Evolutionary conservation across 441 rosid species (phyloP).

Genomic region (Aleurites moluccanus): DNA sequence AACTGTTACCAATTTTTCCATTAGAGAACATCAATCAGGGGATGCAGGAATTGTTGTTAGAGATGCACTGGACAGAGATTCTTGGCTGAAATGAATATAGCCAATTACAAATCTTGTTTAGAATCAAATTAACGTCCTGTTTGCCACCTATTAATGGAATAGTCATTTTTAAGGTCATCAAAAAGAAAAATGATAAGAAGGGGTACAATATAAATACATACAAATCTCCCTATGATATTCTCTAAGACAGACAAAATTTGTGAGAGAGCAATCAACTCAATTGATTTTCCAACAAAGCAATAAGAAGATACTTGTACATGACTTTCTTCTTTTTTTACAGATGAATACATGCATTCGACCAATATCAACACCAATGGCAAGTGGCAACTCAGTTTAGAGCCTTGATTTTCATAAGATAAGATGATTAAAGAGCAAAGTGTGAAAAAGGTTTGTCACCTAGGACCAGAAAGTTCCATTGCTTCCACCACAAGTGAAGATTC

Average conservation of each 20-base stretch:
- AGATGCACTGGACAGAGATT: too few species aligned
- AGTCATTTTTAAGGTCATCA: not conserved
- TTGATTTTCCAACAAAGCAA: conserved; percentile 22
- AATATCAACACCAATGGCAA: conserved; percentile 31
- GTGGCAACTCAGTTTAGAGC: conserved; percentile 18
- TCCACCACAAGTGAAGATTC: conserved; percentile 87
- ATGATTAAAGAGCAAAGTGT: not conserved
- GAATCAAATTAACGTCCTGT: too few species aligned
- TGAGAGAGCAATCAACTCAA: conserved; percentile 25
- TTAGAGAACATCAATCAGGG: too few species aligned
- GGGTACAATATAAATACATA: not conserved
- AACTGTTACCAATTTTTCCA: too few species aligned
- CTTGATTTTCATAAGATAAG: conserved; percentile 17
- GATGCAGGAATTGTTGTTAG: too few species aligned
- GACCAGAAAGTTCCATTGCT: conserved; percentile 96
- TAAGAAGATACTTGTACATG: conserved; percentile 33
- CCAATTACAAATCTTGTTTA: too few species aligned
- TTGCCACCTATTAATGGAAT: not conserved
- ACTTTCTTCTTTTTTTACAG: conserved; percentile 42
- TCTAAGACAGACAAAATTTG: conserved; percentile 25
- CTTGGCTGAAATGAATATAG: too few species aligned
- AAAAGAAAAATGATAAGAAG: not conserved
- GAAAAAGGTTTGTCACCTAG: conserved; percentile 43
- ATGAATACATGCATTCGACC: conserved; percentile 42
- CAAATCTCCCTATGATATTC: not conserved